phyloP scores from a whole-genome alignment of 768 basidiomycete species.

The Kwoniella dendrophila region DNA sequence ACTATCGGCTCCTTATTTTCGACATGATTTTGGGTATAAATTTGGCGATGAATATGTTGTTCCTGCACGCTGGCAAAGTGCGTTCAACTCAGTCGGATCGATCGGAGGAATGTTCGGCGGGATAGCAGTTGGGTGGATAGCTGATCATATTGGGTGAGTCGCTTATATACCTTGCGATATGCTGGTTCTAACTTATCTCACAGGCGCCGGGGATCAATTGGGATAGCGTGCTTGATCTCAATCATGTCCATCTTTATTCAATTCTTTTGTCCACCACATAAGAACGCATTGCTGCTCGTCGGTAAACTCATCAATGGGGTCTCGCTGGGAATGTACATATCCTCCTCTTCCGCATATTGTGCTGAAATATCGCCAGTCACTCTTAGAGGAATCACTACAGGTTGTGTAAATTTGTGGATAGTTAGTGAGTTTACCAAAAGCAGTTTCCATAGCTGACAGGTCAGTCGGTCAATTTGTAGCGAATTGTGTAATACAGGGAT shows the following conservation, averaged over 20 bases:
- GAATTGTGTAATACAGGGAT: conserved; percentile 12
- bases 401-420: conserved; percentile 20
- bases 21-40: conserved; percentile 25
- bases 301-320: conserved; percentile 26
- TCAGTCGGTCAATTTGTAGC: conserved; percentile 5
- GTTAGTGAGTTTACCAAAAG: not conserved
- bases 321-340: conserved; percentile 21
- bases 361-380: conserved; percentile 22
- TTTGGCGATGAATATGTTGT: conserved; percentile 19
- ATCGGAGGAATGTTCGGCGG: conserved; percentile 28
- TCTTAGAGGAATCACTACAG: conserved; percentile 24
- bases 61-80: conserved; percentile 25
- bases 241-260: conserved; percentile 26
- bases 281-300: conserved; percentile 22
- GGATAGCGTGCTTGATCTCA: conserved; percentile 15
- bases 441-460: not conserved
- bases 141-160: conserved; percentile 25
- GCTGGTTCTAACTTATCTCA: too few relatives aligned
- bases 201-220: conserved; percentile 28
- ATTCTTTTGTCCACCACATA: conserved; percentile 27
- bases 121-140: conserved; percentile 17
- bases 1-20: conserved; percentile 23
- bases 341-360: conserved; percentile 19
- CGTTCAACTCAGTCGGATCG: conserved; percentile 23
- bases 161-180: not conserved